These are phyloP conservation scores for Mycena vulgaris DNA, from an alignment of 768 basidiomycete genomes.

Conservation along the genomic window DNA sequence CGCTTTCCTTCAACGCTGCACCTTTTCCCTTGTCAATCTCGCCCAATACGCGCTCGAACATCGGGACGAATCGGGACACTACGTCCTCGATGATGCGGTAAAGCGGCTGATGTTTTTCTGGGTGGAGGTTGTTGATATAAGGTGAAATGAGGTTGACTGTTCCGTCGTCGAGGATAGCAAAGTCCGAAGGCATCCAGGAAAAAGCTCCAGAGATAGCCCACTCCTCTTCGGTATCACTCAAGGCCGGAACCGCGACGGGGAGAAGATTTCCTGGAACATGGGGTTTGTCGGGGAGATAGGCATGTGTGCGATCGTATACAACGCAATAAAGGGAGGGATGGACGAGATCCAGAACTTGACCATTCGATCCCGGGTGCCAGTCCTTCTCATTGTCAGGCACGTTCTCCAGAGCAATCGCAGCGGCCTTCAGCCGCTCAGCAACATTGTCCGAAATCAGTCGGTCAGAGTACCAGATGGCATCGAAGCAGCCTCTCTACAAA, in stretches of 20 bases:
- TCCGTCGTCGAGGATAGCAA: conserved; percentile 39
- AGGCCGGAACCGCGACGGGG: background rate
- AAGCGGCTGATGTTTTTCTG: conserved; percentile 29
- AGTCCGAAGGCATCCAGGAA: conserved; percentile 48
- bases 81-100: conserved; percentile 39
- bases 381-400: conserved; percentile 55
- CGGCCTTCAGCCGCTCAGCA: conserved; percentile 41
- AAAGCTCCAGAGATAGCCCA: conserved; percentile 36
- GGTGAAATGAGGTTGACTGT: conserved; percentile 31
- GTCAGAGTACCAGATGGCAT: conserved; percentile 4
- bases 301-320: conserved; percentile 51
- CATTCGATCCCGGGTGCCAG: conserved; percentile 43
- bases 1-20: background rate
- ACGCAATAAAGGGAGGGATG: conserved; percentile 61
- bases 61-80: conserved; percentile 39
- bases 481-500: conserved; percentile 23
- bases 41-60: conserved; percentile 44
- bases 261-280: conserved; percentile 15
- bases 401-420: conserved; percentile 50
- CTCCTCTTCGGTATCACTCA: background rate
- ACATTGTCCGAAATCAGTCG: background rate
- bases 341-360: conserved; percentile 41
- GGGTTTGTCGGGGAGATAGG: background rate
- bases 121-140: conserved; percentile 48
- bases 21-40: background rate